Conservation (phyloP, 2,329 filamentous ascomycete species). For the Trichoderma sp. region DNA sequence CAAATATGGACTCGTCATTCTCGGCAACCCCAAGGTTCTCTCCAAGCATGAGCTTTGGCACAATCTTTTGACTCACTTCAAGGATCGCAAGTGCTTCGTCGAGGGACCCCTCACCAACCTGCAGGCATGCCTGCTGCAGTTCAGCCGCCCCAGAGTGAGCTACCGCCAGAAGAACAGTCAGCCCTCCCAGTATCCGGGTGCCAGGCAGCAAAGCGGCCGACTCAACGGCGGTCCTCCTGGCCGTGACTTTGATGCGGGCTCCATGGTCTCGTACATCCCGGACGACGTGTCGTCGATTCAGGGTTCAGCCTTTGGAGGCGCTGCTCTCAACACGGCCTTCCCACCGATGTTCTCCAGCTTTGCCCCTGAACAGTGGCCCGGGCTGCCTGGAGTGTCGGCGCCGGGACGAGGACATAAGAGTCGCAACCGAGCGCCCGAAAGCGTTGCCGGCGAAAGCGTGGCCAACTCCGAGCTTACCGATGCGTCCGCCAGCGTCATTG, state of each 20-base stretch:
- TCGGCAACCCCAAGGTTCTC: constrained; percentile 95
- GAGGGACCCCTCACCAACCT: constrained; percentile 94
- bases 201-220: constrained; percentile 46
- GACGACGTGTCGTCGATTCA: constrained; percentile 97
- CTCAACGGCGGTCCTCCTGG: constrained; percentile 46
- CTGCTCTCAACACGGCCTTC: constrained; percentile 72
- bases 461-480: constrained; percentile 91
- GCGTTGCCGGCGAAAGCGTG: constrained; percentile 87
- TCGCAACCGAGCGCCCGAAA: constrained; percentile 70
- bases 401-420: constrained; percentile 67
- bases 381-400: constrained; percentile 65
- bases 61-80: constrained; percentile 91
- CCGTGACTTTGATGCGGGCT: constrained; percentile 74
- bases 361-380: constrained; percentile 83
- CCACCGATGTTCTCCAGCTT: constrained; percentile 96
- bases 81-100: constrained; percentile 92
- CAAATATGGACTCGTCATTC: constrained; percentile 93
- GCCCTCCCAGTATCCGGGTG: constrained; percentile 67
- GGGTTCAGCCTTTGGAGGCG: constrained; percentile 84
- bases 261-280: constrained; percentile 91
- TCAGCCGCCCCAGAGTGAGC: constrained; percentile 87
- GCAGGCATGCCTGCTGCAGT: constrained; percentile 93
- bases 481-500: constrained; percentile 75
- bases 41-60: constrained; percentile 99
- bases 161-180: constrained; percentile 82